Base-by-base conservation (phyloP, 75 land plant species). In the Selaginella moellendorffii region DNA sequence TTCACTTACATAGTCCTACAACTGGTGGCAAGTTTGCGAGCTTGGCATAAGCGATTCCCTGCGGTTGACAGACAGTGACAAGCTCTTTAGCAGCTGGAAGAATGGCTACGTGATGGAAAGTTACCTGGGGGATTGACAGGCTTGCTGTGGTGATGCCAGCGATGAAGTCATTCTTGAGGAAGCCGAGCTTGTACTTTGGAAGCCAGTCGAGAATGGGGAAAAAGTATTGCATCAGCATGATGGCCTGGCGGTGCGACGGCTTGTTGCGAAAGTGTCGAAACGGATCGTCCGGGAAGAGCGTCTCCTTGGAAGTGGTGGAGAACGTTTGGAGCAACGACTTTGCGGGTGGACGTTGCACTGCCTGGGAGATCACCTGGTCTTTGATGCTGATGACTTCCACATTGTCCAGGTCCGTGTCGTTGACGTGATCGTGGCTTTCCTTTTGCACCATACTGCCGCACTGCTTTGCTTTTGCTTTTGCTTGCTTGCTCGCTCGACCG, bases 1-100 rank as follows among this genome's bases (percentile, higher is more conserved):
- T n/a, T n/a, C n/a, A 76, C 95, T 85, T 74, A 90, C 96, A 87
- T 0, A 90, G 79, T 66, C 93, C 95, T 21, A 84, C 66, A 69
- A 84, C 74, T 8, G 88, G 82, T 27, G 88, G 89, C 17, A 88
- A 12, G 24, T 64, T 63, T 54, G 82, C 88, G 31, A 91, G 80
- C 10, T 78, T 82, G 19, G 97, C 88, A 63, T 87, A 91, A 73
- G 85, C 92, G 58, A 91, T 90, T 27, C 84, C 97, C 69, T 71
- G 63, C 52, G 65, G n/a, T 2, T 25, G 2, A 56, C 5, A 56
- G 8, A 56, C 25, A 56, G n/a, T n/a, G n/a, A n/a, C n/a, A n/a
- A n/a, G n/a, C n/a, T n/a, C n/a, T n/a, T n/a, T n/a, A n/a, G n/a
- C n/a, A n/a, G n/a, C n/a, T n/a, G n/a, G n/a, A n/a, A n/a, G n/a